Percentiles rank a stretch among this genome's conserved stretches.
Evolutionary conservation across 257 asterid genomes (phyloP).

Genomic region (Solanum sparsipilum): DNA sequence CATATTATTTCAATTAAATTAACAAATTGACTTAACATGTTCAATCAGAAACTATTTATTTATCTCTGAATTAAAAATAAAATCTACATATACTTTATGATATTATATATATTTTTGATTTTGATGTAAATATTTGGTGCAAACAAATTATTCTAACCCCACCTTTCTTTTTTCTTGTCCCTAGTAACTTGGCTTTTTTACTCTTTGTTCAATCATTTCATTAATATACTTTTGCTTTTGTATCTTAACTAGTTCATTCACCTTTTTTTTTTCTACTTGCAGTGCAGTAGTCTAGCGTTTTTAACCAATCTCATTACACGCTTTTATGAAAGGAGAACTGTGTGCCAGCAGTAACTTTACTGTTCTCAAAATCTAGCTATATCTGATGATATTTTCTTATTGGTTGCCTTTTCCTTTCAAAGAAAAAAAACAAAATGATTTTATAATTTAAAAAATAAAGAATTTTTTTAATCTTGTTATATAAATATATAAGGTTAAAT

Average conservation of each 20-base stretch:
- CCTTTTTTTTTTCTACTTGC: neutral
- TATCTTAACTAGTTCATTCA: neutral
- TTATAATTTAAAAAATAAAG: too few species aligned
- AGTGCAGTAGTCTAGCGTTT: neutral
- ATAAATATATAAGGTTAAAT: too few species aligned
- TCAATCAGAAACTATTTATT: too few species aligned
- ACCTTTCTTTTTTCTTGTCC: neutral
- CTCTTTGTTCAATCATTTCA: conserved; percentile 5
- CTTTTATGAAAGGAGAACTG: neutral
- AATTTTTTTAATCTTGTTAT: too few species aligned
- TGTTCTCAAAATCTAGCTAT: neutral
- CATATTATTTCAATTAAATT: neutral
- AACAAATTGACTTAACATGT: neutral
- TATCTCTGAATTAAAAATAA: neutral
- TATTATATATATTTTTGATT: neutral
- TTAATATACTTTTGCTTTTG: conserved; percentile 8
- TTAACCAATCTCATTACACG: neutral
- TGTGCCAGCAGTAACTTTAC: neutral
- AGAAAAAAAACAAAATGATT: neutral
- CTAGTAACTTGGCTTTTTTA: neutral
- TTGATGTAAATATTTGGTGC: neutral
- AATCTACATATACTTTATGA: neutral
- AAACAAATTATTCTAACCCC: neutral
- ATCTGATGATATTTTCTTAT: neutral
- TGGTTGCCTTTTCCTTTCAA: neutral